Base-by-base conservation (phyloP, 495 filamentous ascomycete genomes). In the Hypomontagnella monticulosa region DNA sequence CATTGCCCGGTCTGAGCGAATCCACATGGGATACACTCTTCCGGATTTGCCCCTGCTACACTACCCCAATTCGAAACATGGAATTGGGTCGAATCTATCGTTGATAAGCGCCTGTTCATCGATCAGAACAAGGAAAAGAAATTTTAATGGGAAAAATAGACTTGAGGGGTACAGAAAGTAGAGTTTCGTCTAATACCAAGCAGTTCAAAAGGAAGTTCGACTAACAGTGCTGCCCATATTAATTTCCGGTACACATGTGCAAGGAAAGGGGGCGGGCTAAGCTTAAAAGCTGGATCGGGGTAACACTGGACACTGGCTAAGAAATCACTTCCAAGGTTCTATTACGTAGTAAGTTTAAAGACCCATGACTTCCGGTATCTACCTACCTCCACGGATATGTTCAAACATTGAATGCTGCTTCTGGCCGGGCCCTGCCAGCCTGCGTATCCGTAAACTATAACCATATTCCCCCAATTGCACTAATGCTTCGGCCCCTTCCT, bases 111-210 rank as follows among this genome's bases (percentile, higher is more conserved):
- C 23, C 23, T 27, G 23, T 27, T 6, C 23, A 27, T 2, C 23
- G 23, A 6, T 27, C 23, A 27, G 6, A 14, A 30, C 32, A 37
- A 34, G 40, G 40, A 57, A 12, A 42, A 47, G 40, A 57, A 38
- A 20, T 61, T 56, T 41, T 14, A 30, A 30, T 10, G n/a, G n/a
- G n/a, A n/a, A n/a, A n/a, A n/a, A n/a, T n/a, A n/a, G n/a, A n/a
- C 16, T 5, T 19, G 58, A 46, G 42, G 20, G 50, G 5, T n/a
- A 47, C 33, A 57, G 38, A 19, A 55, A 58, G 53, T 41, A 63
- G 42, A 69, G 70, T 72, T 72, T 69, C 27, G 49, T 63, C 62
- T 57, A 59, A 50, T 4, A n/a, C n/a, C n/a, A 42, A 49, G 20
- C 23, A 66, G 37, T 7, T 27, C 23, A 27, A 27, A 27, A 3